Percentiles rank a stretch among this genome's conserved stretches.
Conservation (phyloP, 2,329 filamentous ascomycete genomes). For the Hymenotorrendiella dingleyae region DNA sequence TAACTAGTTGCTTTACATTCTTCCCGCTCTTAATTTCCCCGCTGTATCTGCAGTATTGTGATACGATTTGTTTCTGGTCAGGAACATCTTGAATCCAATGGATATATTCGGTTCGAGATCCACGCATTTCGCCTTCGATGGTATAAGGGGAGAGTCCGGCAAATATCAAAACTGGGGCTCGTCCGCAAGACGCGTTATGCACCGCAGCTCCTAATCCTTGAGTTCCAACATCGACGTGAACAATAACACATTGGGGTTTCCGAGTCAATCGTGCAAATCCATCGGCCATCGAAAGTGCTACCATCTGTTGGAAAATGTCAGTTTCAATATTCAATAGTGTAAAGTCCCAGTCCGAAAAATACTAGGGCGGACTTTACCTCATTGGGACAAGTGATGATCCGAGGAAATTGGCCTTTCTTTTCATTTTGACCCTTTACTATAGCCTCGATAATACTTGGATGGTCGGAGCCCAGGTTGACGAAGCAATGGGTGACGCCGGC, state of each 20-base stretch:
- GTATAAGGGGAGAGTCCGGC: constrained; percentile 69
- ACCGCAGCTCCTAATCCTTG: constrained; percentile 61
- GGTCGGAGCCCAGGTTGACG: constrained; percentile 55
- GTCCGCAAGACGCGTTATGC: constrained; percentile 66
- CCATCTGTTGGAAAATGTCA: constrained; percentile 45
- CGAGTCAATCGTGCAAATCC: constrained; percentile 64
- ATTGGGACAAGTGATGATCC: constrained; percentile 66
- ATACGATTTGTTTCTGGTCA: constrained; percentile 67
- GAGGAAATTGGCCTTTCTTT: constrained; percentile 54
- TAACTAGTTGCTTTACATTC: constrained; percentile 72
- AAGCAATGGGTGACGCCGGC: constrained; percentile 48
- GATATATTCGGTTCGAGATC: constrained; percentile 68
- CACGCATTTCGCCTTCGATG: constrained; percentile 64
- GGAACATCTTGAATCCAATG: constrained; percentile 76
- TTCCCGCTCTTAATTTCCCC: constrained; percentile 66
- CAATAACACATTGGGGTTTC: constrained; percentile 62
- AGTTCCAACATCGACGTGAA: constrained; percentile 68
- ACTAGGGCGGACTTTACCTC: constrained; percentile 43
- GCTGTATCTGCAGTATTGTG: constrained; percentile 66
- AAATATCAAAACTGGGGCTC: constrained; percentile 65
- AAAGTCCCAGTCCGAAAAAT: no score
- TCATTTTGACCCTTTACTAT: constrained; percentile 68
- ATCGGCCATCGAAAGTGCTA: constrained; percentile 71
- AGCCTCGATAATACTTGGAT: constrained; percentile 66
- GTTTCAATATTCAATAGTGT: no score